phyloP scores from a whole-genome alignment of 495 filamentous ascomycete genomes.

The Astrocystis sublimbata region DNA sequence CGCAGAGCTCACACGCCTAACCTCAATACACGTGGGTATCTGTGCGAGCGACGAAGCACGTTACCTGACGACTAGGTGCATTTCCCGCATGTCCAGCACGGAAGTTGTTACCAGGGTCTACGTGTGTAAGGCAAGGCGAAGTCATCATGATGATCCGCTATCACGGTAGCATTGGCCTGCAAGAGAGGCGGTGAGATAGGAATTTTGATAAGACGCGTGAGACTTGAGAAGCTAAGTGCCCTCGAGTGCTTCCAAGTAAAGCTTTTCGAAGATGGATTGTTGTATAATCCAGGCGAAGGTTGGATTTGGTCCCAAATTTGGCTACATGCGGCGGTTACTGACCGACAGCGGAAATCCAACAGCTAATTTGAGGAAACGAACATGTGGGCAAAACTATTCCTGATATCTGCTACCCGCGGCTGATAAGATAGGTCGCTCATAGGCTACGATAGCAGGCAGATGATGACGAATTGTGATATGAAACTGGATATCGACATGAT shows the following conservation, averaged over 20 bases:
- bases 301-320: not conserved
- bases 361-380: too few species aligned
- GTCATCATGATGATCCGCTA: constrained; percentile 9
- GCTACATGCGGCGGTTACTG: not conserved
- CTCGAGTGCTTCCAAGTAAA: not conserved
- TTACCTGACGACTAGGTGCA: not conserved
- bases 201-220: constrained; percentile 8
- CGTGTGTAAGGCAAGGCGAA: not conserved
- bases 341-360: too few species aligned
- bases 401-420: not conserved
- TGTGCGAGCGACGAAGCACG: not conserved
- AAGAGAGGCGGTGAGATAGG: constrained; percentile 6
- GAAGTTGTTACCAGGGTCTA: not conserved
- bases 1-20: not conserved
- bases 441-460: not conserved
- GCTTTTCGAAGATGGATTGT: not conserved
- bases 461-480: constrained; percentile 19
- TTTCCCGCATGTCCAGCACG: not conserved
- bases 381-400: not conserved
- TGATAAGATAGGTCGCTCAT: not conserved
- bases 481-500: constrained; percentile 20
- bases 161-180: constrained; percentile 7
- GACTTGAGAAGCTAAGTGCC: not conserved
- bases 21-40: not conserved
- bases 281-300: not conserved